Percentiles rank a stretch among this genome's conserved stretches.
Evolutionary conservation across 2,329 filamentous ascomycete species (phyloP).

Genomic region (Bipolaris victoriae): DNA sequence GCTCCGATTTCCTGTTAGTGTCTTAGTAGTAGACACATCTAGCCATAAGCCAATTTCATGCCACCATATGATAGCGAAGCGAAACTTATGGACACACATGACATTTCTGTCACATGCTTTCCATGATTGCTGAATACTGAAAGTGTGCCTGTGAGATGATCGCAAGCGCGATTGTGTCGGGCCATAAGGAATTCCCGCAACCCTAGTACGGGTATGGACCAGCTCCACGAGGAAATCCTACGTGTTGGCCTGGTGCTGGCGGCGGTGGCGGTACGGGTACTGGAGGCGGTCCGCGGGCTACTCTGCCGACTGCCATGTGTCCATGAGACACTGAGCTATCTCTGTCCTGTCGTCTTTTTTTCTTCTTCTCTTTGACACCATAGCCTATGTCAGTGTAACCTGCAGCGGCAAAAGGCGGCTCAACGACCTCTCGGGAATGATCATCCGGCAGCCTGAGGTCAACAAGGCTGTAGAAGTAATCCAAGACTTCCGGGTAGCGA

Average conservation of each 20-base stretch:
- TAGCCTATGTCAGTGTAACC: constrained; percentile 48
- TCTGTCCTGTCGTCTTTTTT: constrained; percentile 37
- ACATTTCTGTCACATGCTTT: not conserved
- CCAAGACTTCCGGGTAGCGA: constrained; percentile 77
- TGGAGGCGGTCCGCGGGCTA: constrained; percentile 40
- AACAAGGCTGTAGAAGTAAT: constrained; percentile 78
- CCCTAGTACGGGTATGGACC: constrained; percentile 28
- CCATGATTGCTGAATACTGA: not conserved
- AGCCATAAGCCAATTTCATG: not conserved
- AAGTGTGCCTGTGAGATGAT: not conserved
- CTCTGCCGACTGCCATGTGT: constrained; percentile 27
- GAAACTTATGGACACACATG: not conserved
- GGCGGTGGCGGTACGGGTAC: constrained; percentile 42
- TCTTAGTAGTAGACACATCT: not conserved
- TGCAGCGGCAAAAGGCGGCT: constrained; percentile 49
- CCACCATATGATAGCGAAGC: not conserved
- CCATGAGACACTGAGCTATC: constrained; percentile 36
- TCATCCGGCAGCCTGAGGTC: constrained; percentile 69
- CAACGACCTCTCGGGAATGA: constrained; percentile 43
- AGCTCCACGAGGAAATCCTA: constrained; percentile 34
- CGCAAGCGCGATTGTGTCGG: not conserved
- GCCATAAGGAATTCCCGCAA: not conserved
- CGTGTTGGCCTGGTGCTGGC: constrained; percentile 34
- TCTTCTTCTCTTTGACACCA: constrained; percentile 43
- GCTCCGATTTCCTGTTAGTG: constrained; percentile 20